Evolutionary conservation across 441 rosid genomes (phyloP), one percentile per base, ranked within the genome.

Genomic region (Hura crepitans): DNA sequence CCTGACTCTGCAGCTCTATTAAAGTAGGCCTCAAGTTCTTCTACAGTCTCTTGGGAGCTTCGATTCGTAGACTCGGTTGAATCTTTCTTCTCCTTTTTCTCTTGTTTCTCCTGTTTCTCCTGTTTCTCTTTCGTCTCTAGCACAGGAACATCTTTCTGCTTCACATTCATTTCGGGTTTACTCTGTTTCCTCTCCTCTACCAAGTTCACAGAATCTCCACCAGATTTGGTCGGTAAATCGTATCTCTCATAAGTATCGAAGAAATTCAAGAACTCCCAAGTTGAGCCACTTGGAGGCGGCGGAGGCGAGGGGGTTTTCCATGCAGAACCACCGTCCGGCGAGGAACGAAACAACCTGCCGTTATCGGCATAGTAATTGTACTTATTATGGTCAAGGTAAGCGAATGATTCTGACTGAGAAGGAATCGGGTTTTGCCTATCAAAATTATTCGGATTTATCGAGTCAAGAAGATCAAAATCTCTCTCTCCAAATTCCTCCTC

Each of bases 261-360:
- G 57, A 76, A 83, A 53, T 89, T 87, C 74, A 94, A 73, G 61
- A 88, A 92, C 45, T 89, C 99, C 97, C 96, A 94, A 8, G 86
- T 61, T 17, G 89, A 90, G 14, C 81, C 74, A 70, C 73, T 71
- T 0, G 97, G 91, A 1, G 95, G 93, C 0, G 97, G 81, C 1
- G 98, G 82, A 2, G 98, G 98, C 0, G 97, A 88, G 2, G 92
- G 91, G 56, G 73, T 86, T 86, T 77, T 83, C 89, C 97, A 91
- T 75, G 75, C 70, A 83, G 75, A 83, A 35, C 62, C 65, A 13
- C 89, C 13, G 73, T 85, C 84, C 77, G 83, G 57, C 73, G 83
- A 79, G 74, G 71, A 70, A 37, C 56, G 30, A 63, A 72, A 70
- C 10, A 30, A n/a, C 27, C 46, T 33, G 35, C 62, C 76, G 7